A percentile compares a stretch with the other conserved stretches of the same genome.
phyloP scores from a whole-genome alignment of 2,329 filamentous ascomycete genomes.

The Pestalotiopsis sp. region DNA sequence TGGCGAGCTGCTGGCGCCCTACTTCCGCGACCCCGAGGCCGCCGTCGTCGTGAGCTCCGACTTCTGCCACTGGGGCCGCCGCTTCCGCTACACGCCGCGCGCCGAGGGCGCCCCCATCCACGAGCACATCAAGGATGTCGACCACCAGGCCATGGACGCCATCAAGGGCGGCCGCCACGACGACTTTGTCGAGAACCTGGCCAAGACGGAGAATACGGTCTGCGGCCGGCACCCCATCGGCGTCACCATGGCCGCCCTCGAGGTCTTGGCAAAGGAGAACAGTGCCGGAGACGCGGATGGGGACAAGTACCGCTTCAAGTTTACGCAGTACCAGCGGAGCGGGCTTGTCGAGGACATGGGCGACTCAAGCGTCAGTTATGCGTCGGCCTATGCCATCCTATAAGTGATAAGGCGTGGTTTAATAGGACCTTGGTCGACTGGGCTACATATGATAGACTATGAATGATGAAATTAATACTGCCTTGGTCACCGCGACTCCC shows the following conservation, averaged over 20 bases:
- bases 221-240: constrained; percentile 96
- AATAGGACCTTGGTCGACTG: background rate
- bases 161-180: constrained; percentile 77
- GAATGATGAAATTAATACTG: background rate
- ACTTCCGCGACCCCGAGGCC: constrained; percentile 74
- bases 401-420: constrained; percentile 34
- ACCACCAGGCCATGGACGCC: constrained; percentile 81
- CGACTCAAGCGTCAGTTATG: constrained; percentile 94
- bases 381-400: constrained; percentile 83
- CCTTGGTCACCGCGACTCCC: too few relatives aligned
- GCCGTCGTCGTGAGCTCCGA: constrained; percentile 91
- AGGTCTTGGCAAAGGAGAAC: constrained; percentile 54
- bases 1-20: constrained; percentile 74
- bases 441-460: background rate
- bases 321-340: constrained; percentile 88
- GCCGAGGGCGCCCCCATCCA: constrained; percentile 65
- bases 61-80: constrained; percentile 92
- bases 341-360: constrained; percentile 66
- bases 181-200: constrained; percentile 69
- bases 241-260: constrained; percentile 85
- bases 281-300: constrained; percentile 31
- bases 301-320: constrained; percentile 65
- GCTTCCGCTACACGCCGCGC: constrained; percentile 86
- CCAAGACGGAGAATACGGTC: constrained; percentile 82
- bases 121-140: constrained; percentile 80